Percentiles rank a stretch among this genome's conserved stretches.
Conservation (phyloP, 208 protist species). For the Porcisia deanei region DNA sequence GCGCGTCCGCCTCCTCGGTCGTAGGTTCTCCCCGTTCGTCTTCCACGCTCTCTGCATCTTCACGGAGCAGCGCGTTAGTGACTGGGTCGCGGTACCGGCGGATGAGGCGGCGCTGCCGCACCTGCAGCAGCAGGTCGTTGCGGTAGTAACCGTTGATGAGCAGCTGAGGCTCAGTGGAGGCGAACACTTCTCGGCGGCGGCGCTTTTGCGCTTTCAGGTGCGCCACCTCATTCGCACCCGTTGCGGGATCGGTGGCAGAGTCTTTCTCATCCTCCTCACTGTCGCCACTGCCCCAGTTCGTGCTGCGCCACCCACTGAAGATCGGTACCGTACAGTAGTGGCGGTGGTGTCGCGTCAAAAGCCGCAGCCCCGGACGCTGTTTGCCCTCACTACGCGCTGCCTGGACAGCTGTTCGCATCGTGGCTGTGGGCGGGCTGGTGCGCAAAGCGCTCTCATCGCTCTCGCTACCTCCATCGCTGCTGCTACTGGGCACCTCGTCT, state of each 20-base stretch:
- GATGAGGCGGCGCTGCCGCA: slow-evolving; percentile 43
- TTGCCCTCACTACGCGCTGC: neutral
- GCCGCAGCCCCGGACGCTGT: neutral
- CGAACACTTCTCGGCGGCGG: slow-evolving; percentile 58
- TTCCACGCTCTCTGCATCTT: slow-evolving; percentile 21
- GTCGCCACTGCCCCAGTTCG: slow-evolving; percentile 27
- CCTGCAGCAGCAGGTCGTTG: slow-evolving; percentile 74
- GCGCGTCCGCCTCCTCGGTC: neutral
- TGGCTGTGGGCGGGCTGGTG: neutral
- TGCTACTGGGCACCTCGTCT: neutral
- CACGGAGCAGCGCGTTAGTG: slow-evolving; percentile 54
- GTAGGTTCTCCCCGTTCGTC: slow-evolving; percentile 2
- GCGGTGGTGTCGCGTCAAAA: slow-evolving; percentile 19
- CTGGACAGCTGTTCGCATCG: neutral
- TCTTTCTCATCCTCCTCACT: neutral
- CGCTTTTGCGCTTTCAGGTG: slow-evolving; percentile 7
- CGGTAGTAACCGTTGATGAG: slow-evolving; percentile 67
- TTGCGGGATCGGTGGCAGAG: neutral
- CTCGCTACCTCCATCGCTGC: neutral
- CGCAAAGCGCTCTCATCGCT: slow-evolving; percentile 1
- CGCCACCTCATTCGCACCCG: neutral
- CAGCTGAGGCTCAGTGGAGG: slow-evolving; percentile 71
- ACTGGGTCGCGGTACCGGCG: slow-evolving; percentile 46
- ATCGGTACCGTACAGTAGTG: slow-evolving; percentile 41
- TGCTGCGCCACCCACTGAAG: slow-evolving; percentile 37